A percentile compares a stretch with the other conserved stretches of the same genome.
Conservation (phyloP, 2,329 filamentous ascomycete genomes). For the Hymenotorrendiella dingleyae region DNA sequence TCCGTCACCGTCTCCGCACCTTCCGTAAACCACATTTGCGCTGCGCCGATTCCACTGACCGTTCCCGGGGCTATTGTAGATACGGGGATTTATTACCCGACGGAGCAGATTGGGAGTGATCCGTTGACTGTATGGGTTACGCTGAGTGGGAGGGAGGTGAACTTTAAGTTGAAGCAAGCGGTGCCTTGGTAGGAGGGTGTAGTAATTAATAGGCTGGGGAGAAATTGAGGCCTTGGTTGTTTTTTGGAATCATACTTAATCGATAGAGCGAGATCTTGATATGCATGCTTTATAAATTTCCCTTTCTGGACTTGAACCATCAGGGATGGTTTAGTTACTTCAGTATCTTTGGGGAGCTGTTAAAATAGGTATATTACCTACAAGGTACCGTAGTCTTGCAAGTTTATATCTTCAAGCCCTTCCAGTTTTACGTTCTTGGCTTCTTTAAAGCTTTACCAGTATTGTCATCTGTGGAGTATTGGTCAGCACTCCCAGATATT, state of each 20-base stretch:
- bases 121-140: conserved; percentile 43
- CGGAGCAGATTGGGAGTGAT: conserved; percentile 41
- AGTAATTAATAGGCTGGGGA: not conserved
- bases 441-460: too few species aligned
- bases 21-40: conserved; percentile 20
- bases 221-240: too few species aligned
- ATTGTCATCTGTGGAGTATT: too few species aligned
- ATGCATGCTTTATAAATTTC: not conserved
- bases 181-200: conserved; percentile 1
- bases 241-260: too few species aligned
- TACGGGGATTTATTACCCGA: conserved; percentile 2
- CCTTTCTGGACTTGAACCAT: not conserved
- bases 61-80: conserved; percentile 27
- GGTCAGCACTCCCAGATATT: too few species aligned
- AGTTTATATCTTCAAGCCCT: not conserved
- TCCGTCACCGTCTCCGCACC: conserved; percentile 35
- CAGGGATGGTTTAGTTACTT: too few species aligned
- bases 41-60: conserved; percentile 11
- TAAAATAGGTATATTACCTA: too few species aligned
- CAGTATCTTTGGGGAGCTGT: too few species aligned
- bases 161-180: conserved; percentile 1
- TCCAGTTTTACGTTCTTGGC: not conserved
- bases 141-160: conserved; percentile 31
- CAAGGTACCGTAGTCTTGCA: too few species aligned
- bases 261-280: not conserved